Conservation (phyloP, 768 basidiomycete genomes). For the Tylopilus sp. region DNA sequence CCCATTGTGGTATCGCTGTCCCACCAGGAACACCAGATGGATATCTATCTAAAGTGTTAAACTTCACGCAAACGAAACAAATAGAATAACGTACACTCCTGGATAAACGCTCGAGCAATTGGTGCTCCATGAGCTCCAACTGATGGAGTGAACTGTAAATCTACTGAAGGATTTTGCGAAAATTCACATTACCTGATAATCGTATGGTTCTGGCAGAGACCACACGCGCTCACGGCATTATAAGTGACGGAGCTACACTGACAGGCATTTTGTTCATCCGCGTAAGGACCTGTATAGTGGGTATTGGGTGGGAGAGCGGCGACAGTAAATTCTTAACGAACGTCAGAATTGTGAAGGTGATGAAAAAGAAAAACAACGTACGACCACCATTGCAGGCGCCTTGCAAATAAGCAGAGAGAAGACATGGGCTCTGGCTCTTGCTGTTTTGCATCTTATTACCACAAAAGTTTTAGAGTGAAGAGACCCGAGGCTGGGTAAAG, state of each 20-base stretch:
- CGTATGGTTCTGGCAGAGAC: slow-evolving; percentile 47
- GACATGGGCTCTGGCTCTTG: slow-evolving; percentile 44
- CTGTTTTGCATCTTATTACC: slow-evolving; percentile 38
- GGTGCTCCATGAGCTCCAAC: slow-evolving; percentile 50
- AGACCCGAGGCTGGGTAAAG: too few species aligned
- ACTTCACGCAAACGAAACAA: not conserved
- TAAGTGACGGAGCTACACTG: slow-evolving; percentile 58
- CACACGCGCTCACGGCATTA: slow-evolving; percentile 55
- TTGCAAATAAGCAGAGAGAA: slow-evolving; percentile 41
- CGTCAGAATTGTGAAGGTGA: slow-evolving; percentile 3
- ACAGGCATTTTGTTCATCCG: slow-evolving; percentile 33
- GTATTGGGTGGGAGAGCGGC: slow-evolving; percentile 34
- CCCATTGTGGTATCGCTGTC: slow-evolving; percentile 58
- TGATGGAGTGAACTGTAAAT: slow-evolving; percentile 19
- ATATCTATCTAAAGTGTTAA: slow-evolving; percentile 35
- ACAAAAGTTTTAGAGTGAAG: not conserved
- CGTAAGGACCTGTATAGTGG: slow-evolving; percentile 34
- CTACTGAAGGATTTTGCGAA: not conserved
- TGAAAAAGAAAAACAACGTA: slow-evolving; percentile 26
- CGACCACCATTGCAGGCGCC: slow-evolving; percentile 41
- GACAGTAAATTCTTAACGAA: slow-evolving; percentile 36
- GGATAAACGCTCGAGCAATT: slow-evolving; percentile 43
- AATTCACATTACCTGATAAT: slow-evolving; percentile 32
- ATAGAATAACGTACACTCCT: slow-evolving; percentile 17
- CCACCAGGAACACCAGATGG: slow-evolving; percentile 46